Evolutionary conservation across 805 yeast species (phyloP), one percentile per base, ranked within the genome.

Genomic region (Wickerhamiella hasegawae): DNA sequence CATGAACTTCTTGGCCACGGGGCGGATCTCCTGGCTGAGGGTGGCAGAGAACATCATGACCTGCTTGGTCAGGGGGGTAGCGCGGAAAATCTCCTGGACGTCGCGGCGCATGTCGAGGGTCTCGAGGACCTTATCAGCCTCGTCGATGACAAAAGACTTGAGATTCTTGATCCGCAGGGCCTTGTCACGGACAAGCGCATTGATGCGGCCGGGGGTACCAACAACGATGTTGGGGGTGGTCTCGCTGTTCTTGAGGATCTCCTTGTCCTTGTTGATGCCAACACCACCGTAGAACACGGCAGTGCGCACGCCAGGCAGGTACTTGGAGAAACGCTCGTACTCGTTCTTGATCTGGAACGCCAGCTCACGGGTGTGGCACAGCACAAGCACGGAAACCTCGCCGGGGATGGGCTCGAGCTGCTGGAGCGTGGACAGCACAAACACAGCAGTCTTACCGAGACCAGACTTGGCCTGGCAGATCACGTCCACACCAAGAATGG

Each of bases 41-140:
- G 98, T 87, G 46, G 98, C 98, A 41, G 94, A 80, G 62, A 87
- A 87, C 95, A 87, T 87, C 97, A 90, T 85, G 38, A 90, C 97
- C 67, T 87, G 98, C 64, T 87, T 87, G 59, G 87, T 94, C 63
- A 81, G 93, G 46, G 98, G 98, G 35, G 98, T 87, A 42, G 81
- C 81, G 61, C 95, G 77, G 75, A 90, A 87, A 45, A 90, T 80
- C 57, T 87, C 97, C 68, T 87, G 98, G 40, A 87, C 95, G 56
- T 87, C 98, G 60, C 94, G 77, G 69, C 98, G 81, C 98, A 87
- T 87, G 52, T 79, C 92, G 52, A 76, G 39, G 37, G 74, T 66
- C 66, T 90, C 97, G 59, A 87, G 71, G 38, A 87, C 97, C 65
- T 85, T 84, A 67, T 87, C 98, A 76, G 97, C 90, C 69, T 87